phyloP scores from a whole-genome alignment of 768 basidiomycete species.

The Pholiota conissans region DNA sequence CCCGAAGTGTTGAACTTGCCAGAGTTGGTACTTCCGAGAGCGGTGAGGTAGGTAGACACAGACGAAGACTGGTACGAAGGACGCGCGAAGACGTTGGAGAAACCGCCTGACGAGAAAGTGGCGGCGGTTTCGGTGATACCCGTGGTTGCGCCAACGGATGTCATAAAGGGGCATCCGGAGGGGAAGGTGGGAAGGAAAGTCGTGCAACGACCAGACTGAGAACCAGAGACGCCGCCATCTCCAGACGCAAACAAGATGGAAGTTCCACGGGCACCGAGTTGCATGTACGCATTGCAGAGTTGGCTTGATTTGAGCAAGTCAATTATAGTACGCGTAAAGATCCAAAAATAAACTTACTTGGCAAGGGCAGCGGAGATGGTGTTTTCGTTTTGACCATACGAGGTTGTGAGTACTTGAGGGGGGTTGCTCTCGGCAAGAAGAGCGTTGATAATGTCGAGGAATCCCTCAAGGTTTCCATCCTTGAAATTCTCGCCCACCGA shows the following conservation, averaged over 20 bases:
- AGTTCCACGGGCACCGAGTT: conserved; percentile 61
- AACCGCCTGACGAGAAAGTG: conserved; percentile 50
- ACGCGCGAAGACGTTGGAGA: conserved; percentile 39
- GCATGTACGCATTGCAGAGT: conserved; percentile 45
- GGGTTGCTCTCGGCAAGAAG: conserved; percentile 26
- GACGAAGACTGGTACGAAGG: conserved; percentile 38
- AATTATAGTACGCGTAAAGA: background rate
- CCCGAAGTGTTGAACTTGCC: conserved; percentile 45
- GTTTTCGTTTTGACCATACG: conserved; percentile 43
- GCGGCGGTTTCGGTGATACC: conserved; percentile 41
- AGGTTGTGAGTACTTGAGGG: conserved; percentile 40
- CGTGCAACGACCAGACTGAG: conserved; percentile 24
- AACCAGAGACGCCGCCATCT: conserved; percentile 50
- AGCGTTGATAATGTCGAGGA: conserved; percentile 33
- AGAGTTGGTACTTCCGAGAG: conserved; percentile 41
- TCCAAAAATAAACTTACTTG: conserved; percentile 15
- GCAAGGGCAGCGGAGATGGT: conserved; percentile 34
- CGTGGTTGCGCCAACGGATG: conserved; percentile 48
- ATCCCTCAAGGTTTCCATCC: conserved; percentile 31
- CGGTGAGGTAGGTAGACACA: conserved; percentile 37
- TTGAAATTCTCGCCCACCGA: conserved; percentile 28
- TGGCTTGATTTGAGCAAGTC: conserved; percentile 13
- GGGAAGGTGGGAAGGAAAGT: conserved; percentile 24
- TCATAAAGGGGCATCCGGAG: conserved; percentile 47
- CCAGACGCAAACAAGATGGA: conserved; percentile 62